These are phyloP conservation scores for Colletotrichum ledebouriae DNA, from an alignment of 2,329 filamentous ascomycete species.

Conservation along the genomic window DNA sequence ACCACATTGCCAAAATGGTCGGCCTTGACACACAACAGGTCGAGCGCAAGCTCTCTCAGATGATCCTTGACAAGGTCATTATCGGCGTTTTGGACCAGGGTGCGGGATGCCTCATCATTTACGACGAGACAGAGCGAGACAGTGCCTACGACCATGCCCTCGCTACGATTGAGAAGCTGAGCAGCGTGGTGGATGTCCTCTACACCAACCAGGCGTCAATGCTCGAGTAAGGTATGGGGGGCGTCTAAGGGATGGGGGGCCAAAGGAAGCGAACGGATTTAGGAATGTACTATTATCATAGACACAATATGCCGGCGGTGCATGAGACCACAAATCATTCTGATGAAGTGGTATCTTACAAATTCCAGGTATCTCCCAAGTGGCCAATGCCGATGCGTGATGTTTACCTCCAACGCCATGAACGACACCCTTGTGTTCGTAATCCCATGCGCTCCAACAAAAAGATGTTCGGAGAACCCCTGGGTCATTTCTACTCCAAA, in stretches of 20 bases:
- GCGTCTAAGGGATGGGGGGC: constrained; percentile 31
- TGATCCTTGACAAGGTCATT: constrained; percentile 99
- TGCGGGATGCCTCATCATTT: constrained; percentile 97
- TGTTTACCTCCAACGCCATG: constrained; percentile 22
- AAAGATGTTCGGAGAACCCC: constrained; percentile 27
- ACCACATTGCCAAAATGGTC: constrained; percentile 97
- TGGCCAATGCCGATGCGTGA: constrained; percentile 12
- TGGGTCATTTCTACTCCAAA: constrained; percentile 46
- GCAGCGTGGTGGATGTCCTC: constrained; percentile 95
- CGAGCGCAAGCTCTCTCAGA: constrained; percentile 97
- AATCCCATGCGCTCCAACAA: constrained; percentile 10
- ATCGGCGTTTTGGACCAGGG: constrained; percentile 97
- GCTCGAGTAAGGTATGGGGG: constrained; percentile 76
- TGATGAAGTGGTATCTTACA: constrained; percentile 43
- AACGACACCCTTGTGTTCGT: constrained; percentile 23
- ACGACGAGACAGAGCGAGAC: constrained; percentile 93
- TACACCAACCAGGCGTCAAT: constrained; percentile 98
- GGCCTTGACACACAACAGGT: constrained; percentile 96
- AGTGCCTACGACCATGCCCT: constrained; percentile 94
- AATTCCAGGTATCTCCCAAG: constrained; percentile 27
- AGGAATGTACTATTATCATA: constrained; percentile 47
- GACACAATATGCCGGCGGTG: constrained; percentile 42
- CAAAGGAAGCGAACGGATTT: constrained; percentile 36
- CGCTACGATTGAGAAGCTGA: constrained; percentile 95
- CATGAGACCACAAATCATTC: constrained; percentile 42